phyloP scores from a whole-genome alignment of 768 basidiomycete genomes.

The Fomitopsis pulvina region DNA sequence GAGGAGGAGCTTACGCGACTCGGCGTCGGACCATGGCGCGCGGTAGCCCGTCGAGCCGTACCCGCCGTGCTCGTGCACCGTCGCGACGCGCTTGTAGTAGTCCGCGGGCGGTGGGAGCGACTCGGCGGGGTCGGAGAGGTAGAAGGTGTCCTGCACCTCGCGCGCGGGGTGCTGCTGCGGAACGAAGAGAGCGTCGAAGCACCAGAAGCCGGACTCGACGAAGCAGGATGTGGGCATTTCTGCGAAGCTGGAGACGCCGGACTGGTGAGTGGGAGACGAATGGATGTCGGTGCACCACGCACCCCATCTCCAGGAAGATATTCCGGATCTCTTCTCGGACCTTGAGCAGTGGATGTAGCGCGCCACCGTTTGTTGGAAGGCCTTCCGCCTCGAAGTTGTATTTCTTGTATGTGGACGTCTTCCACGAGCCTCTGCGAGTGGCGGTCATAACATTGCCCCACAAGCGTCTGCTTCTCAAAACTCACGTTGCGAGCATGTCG shows the following conservation, averaged over 20 bases:
- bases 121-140: conserved; percentile 83
- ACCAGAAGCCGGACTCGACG: conserved; percentile 99
- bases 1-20: conserved; percentile 86
- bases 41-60: conserved; percentile 95
- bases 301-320: conserved; percentile 99
- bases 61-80: conserved; percentile 80
- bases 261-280: background rate
- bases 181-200: conserved; percentile 96
- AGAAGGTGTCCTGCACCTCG: conserved; percentile 98
- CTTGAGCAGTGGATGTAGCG: conserved; percentile 93
- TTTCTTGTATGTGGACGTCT: conserved; percentile 89
- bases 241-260: conserved; percentile 69
- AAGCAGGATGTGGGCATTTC: conserved; percentile 97
- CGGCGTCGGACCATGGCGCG: conserved; percentile 90
- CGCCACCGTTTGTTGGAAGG: conserved; percentile 81
- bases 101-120: conserved; percentile 70
- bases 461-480: conserved; percentile 6
- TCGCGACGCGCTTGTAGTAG: conserved; percentile 82
- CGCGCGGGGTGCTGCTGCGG: conserved; percentile 99
- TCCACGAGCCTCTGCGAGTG: conserved; percentile 78
- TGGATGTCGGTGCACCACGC: conserved; percentile 20
- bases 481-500: conserved; percentile 91
- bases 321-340: conserved; percentile 96
- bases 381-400: conserved; percentile 99
- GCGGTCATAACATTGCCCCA: conserved; percentile 2